Conservation (phyloP, 1,284 basidiomycete species). For the Ustilago tritici region DNA sequence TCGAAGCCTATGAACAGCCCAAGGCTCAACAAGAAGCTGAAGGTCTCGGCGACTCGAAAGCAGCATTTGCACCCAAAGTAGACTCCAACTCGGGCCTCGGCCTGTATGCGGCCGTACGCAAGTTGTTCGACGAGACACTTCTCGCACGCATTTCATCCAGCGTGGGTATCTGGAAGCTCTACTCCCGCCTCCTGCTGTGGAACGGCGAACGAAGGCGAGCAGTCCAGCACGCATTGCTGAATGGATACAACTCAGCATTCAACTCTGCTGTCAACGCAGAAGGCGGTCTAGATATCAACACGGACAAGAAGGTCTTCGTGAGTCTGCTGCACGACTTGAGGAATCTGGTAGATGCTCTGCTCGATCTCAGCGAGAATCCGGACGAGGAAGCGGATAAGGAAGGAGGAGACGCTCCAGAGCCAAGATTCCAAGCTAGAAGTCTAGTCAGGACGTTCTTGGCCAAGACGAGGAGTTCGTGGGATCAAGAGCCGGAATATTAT, state of each 20-base stretch:
- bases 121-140: slow-evolving; percentile 81
- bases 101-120: slow-evolving; percentile 75
- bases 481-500: slow-evolving; percentile 86
- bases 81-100: slow-evolving; percentile 79
- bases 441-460: slow-evolving; percentile 90
- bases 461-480: slow-evolving; percentile 76
- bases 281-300: slow-evolving; percentile 16
- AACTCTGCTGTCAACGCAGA: slow-evolving; percentile 20
- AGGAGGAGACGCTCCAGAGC: slow-evolving; percentile 70
- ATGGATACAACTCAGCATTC: slow-evolving; percentile 51
- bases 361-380: slow-evolving; percentile 78
- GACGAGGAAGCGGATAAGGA: slow-evolving; percentile 63
- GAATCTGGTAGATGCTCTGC: slow-evolving; percentile 78
- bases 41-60: not conserved
- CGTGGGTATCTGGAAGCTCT: slow-evolving; percentile 53
- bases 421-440: slow-evolving; percentile 87
- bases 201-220: slow-evolving; percentile 40
- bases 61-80: slow-evolving; percentile 31
- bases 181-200: slow-evolving; percentile 59
- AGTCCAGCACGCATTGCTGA: slow-evolving; percentile 51
- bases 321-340: slow-evolving; percentile 52
- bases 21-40: not conserved
- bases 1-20: slow-evolving; percentile 45
- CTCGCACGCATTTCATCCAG: slow-evolving; percentile 79
- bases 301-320: slow-evolving; percentile 26